phyloP scores from a whole-genome alignment of 129 eudicot species.

The Pittosporum tobira region DNA sequence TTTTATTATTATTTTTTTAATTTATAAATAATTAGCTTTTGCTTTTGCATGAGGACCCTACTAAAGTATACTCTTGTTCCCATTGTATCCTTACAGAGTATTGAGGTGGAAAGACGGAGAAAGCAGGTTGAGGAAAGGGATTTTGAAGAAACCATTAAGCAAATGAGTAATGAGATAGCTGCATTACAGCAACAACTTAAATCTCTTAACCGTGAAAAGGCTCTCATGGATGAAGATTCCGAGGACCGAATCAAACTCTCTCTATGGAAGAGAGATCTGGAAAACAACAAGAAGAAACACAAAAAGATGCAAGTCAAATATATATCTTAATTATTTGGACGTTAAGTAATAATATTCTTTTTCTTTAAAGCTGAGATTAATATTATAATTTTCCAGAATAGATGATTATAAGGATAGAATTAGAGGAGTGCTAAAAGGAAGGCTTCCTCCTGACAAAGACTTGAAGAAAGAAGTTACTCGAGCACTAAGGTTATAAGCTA shows the following conservation, averaged over 20 bases:
- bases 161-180: slow-evolving; percentile 32
- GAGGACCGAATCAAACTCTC: slow-evolving; percentile 38
- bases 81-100: slow-evolving; percentile 29
- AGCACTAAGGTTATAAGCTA: slow-evolving; percentile 51
- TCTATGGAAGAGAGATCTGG: slow-evolving; percentile 45
- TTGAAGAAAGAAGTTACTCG: slow-evolving; percentile 62
- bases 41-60: neutral
- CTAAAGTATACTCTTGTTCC: neutral
- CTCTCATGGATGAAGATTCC: slow-evolving; percentile 37
- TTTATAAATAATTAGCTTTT: neutral
- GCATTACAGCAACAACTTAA: slow-evolving; percentile 34
- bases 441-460: slow-evolving; percentile 81
- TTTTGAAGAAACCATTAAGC: slow-evolving; percentile 29
- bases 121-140: slow-evolving; percentile 43
- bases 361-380: neutral
- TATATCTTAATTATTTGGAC: neutral
- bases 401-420: slow-evolving; percentile 73
- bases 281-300: slow-evolving; percentile 49
- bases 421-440: slow-evolving; percentile 79
- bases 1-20: no score
- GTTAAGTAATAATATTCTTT: slow-evolving; percentile 8
- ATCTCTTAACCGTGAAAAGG: slow-evolving; percentile 42
- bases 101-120: slow-evolving; percentile 53
- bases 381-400: slow-evolving; percentile 37
- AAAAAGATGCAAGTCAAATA: slow-evolving; percentile 66